Conservation (phyloP, 805 yeast species). For the Saturnispora silvae region DNA sequence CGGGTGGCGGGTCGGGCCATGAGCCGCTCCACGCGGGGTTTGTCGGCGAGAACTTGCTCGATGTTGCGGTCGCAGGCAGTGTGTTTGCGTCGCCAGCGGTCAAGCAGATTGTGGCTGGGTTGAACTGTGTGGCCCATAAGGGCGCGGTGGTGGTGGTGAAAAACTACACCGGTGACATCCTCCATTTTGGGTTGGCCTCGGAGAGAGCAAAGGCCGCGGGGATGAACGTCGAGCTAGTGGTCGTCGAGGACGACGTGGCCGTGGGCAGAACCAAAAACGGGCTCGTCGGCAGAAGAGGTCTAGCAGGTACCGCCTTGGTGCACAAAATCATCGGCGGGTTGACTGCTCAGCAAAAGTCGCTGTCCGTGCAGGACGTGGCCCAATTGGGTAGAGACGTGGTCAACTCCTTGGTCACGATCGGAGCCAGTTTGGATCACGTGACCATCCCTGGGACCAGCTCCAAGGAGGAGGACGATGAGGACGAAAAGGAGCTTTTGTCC, state of each 20-base stretch:
- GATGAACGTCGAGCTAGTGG: slow-evolving; percentile 55
- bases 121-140: slow-evolving; percentile 43
- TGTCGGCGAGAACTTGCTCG: slow-evolving; percentile 73
- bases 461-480: slow-evolving; percentile 25
- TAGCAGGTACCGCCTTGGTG: slow-evolving; percentile 82
- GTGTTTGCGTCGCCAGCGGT: slow-evolving; percentile 89
- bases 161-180: slow-evolving; percentile 89
- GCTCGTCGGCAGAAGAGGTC: slow-evolving; percentile 87
- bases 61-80: slow-evolving; percentile 84
- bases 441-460: slow-evolving; percentile 65
- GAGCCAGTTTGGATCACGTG: slow-evolving; percentile 82
- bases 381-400: slow-evolving; percentile 51
- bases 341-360: slow-evolving; percentile 23
- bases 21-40: slow-evolving; percentile 92
- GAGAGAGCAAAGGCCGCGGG: slow-evolving; percentile 81
- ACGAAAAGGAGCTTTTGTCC: slow-evolving; percentile 31
- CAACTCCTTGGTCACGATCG: slow-evolving; percentile 68
- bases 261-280: slow-evolving; percentile 87
- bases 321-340: slow-evolving; percentile 78
- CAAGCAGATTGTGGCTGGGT: slow-evolving; percentile 66
- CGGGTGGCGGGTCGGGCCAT: slow-evolving; percentile 96
- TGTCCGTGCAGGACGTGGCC: slow-evolving; percentile 41
- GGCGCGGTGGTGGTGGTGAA: slow-evolving; percentile 78
- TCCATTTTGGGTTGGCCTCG: slow-evolving; percentile 86
- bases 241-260: slow-evolving; percentile 88